A percentile compares a stretch with the other conserved stretches of the same genome.
These are phyloP conservation scores for Alloteropsis angusta DNA, from an alignment of 202 grass and related monocot genomes.

Conservation along the genomic window DNA sequence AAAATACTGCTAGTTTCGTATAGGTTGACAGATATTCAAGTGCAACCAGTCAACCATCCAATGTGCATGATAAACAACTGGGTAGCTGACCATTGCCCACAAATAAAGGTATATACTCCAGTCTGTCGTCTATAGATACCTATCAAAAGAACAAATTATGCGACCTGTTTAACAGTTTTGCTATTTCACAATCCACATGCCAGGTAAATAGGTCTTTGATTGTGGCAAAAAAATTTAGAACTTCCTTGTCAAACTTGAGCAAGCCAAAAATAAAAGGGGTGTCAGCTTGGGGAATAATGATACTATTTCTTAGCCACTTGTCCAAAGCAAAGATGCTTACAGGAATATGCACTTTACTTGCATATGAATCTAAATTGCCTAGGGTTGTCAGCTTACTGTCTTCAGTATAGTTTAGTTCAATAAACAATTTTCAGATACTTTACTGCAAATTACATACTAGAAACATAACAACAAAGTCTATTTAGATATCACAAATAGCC, in stretches of 20 bases:
- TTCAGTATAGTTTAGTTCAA: not conserved
- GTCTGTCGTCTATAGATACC: not conserved
- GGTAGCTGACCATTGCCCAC: not conserved
- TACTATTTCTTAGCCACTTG: not conserved
- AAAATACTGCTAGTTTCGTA: not conserved
- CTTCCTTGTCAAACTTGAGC: not conserved
- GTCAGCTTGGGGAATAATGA: not conserved
- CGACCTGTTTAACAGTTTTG: not conserved
- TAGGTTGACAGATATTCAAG: not conserved
- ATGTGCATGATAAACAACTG: not conserved
- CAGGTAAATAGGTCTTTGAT: not conserved
- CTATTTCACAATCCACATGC: not conserved
- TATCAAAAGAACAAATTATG: not conserved
- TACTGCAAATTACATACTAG: not conserved
- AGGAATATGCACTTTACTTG: not conserved
- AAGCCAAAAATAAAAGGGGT: not conserved
- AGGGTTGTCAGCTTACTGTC: not conserved
- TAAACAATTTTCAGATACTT: not conserved
- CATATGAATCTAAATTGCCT: not conserved
- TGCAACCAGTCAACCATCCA: not conserved
- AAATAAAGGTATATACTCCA: not conserved
- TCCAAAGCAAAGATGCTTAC: not conserved
- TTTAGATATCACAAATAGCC: not conserved
- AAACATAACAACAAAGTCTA: not conserved
- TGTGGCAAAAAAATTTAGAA: not conserved